phyloP scores from a whole-genome alignment of 1,284 basidiomycete genomes.

The Heliocybe sulcata region DNA sequence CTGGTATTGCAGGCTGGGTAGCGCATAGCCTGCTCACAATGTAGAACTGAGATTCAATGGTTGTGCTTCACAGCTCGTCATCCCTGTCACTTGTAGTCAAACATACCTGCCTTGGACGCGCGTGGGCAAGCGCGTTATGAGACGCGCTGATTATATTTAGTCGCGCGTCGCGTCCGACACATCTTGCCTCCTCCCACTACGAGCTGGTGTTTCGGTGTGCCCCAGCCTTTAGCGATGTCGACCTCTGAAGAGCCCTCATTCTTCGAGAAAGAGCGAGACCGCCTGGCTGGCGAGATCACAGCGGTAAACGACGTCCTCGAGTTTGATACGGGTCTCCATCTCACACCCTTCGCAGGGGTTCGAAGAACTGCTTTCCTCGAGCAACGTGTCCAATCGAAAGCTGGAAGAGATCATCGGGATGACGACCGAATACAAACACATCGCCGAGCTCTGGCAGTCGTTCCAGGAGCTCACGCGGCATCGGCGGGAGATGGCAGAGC shows the following conservation, averaged over 20 bases:
- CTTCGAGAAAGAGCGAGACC: slow-evolving; percentile 74
- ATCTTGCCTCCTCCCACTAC: too few species aligned
- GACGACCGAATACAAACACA: slow-evolving; percentile 89
- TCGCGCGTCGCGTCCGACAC: too few species aligned
- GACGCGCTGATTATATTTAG: too few species aligned
- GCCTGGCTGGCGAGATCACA: slow-evolving; percentile 65
- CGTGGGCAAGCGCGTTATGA: too few species aligned
- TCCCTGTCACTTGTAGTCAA: too few species aligned
- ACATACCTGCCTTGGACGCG: too few species aligned
- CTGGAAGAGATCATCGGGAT: slow-evolving; percentile 89
- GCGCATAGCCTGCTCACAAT: background rate
- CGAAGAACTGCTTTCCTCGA: slow-evolving; percentile 80
- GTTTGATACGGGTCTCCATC: background rate
- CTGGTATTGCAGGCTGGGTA: slow-evolving; percentile 1
- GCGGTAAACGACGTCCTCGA: slow-evolving; percentile 4
- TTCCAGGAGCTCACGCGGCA: slow-evolving; percentile 73
- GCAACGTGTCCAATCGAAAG: slow-evolving; percentile 87
- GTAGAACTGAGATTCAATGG: background rate
- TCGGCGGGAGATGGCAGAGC: slow-evolving; percentile 21
- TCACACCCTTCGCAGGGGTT: slow-evolving; percentile 56
- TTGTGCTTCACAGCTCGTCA: background rate
- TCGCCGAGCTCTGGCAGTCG: slow-evolving; percentile 80
- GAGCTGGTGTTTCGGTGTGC: too few species aligned
- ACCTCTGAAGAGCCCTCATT: slow-evolving; percentile 51
- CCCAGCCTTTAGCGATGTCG: too few species aligned